Evolutionary conservation across 805 yeast genomes (phyloP).

Genomic region (Pichia sporocuriosa): DNA sequence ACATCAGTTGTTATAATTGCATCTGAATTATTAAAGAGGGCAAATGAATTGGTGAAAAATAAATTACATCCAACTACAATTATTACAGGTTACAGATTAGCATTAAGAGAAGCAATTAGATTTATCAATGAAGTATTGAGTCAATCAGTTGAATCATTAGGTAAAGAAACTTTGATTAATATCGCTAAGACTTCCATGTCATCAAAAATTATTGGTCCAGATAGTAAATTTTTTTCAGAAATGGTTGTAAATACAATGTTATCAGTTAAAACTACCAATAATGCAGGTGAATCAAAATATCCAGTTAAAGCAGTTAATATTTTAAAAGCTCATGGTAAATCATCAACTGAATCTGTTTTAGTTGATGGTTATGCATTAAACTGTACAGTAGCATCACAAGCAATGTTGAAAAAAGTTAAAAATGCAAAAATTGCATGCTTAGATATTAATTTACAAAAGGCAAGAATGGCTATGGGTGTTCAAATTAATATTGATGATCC

Average conservation of each 20-base stretch:
- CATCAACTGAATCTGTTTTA: conserved; percentile 76
- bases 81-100: conserved; percentile 92
- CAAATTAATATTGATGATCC: conserved; percentile 96
- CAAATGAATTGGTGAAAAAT: conserved; percentile 87
- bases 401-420: conserved; percentile 71
- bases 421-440: conserved; percentile 80
- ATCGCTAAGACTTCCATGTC: conserved; percentile 98
- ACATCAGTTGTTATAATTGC: conserved; percentile 97
- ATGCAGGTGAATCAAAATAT: conserved; percentile 82
- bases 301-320: conserved; percentile 97
- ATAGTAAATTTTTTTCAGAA: conserved; percentile 80
- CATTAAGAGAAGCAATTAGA: conserved; percentile 82
- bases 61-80: conserved; percentile 97
- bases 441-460: conserved; percentile 90
- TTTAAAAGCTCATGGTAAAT: conserved; percentile 93
- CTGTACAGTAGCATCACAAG: conserved; percentile 96
- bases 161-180: conserved; percentile 78
- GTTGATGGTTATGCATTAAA: conserved; percentile 94
- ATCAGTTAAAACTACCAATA: conserved; percentile 85
- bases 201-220: conserved; percentile 90
- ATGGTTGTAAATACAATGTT: conserved; percentile 94
- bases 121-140: conserved; percentile 82
- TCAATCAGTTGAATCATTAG: conserved; percentile 67
- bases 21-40: conserved; percentile 82
- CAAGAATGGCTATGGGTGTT: conserved; percentile 97